phyloP scores from a whole-genome alignment of 139 green algal genomes.

The Volvox africanus region DNA sequence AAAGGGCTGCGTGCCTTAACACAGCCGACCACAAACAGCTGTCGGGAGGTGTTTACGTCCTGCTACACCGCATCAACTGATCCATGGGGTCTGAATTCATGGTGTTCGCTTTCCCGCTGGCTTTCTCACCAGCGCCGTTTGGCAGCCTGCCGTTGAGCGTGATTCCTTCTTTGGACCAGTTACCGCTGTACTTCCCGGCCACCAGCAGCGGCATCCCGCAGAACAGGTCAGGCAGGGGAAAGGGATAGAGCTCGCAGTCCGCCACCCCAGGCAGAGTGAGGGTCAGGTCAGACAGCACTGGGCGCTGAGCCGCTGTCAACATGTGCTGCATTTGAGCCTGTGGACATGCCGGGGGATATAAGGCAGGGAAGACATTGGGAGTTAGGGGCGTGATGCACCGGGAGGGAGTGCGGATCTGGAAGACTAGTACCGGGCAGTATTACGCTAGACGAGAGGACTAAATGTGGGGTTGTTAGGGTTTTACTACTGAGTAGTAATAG shows the following conservation, averaged over 20 bases:
- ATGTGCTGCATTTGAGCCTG: slow-evolving; percentile 69
- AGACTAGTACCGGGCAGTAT: too few relatives aligned
- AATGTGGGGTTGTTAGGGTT: too few relatives aligned
- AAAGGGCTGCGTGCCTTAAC: too few relatives aligned
- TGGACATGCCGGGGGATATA: neutral
- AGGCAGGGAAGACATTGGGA: neutral
- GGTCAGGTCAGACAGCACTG: slow-evolving; percentile 61
- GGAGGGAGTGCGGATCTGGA: too few relatives aligned
- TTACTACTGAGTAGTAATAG: too few relatives aligned
- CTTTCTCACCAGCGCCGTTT: slow-evolving; percentile 47
- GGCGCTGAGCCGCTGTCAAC: slow-evolving; percentile 61
- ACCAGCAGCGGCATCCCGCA: slow-evolving; percentile 72
- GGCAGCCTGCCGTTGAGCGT: slow-evolving; percentile 64
- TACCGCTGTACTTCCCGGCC: slow-evolving; percentile 71
- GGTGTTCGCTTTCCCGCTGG: too few relatives aligned
- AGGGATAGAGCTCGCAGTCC: slow-evolving; percentile 70
- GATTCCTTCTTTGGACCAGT: slow-evolving; percentile 54
- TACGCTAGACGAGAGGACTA: too few relatives aligned
- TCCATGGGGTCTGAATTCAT: too few relatives aligned
- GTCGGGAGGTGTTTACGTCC: too few relatives aligned
- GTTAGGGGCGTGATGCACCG: neutral
- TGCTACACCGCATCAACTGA: too few relatives aligned
- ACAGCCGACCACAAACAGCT: too few relatives aligned
- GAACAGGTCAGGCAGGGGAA: slow-evolving; percentile 75
- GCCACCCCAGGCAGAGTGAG: slow-evolving; percentile 56